Evolutionary conservation across 305 asterid species (phyloP), one percentile per base, ranked within the genome.

Genomic region (Fraxinus floribunda): DNA sequence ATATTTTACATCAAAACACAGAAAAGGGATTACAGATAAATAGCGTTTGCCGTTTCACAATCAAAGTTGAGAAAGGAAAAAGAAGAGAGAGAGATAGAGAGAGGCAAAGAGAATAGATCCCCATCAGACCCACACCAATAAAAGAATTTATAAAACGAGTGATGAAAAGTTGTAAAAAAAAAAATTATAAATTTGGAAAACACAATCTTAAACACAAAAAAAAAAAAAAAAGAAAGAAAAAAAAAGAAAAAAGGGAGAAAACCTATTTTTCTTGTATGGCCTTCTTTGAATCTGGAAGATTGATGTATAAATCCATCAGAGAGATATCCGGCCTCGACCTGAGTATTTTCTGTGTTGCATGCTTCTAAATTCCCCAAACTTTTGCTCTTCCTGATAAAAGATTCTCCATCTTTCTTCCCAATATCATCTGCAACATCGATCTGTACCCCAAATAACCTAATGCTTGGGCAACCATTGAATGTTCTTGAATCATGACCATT

Each of bases 391-490:
- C 86, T 74, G 44, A 87, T 76, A 36, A 30, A 18, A n/a, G 78
- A 66, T n/a, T 55, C 82, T 0, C 52, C 70, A 66, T 22, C 73
- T 64, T 66, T 29, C 74, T 66, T 66, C n/a, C 36, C 46, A 22
- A 13, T 34, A 18, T 44, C 74, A 29, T 30, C 66, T 18, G 26
- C 34, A 20, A 60, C 71, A 8, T 35, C 76, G 79, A 87, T 87
- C 77, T 79, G 85, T 8, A 87, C 90, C 7, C 90, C 90, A 44
- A 87, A 87, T 5, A 87, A 38, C 84, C 70, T 87, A 85, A 66
- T 10, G 79, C 78, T 6, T 70, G 38, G 18, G 82, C 82, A 52
- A 9, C 72, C 22, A 22, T 70, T 13, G 85, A 78, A 80, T 20
- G 76, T 39, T 60, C 76, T 20, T 3, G 73, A 26, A 72, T 72